Evolutionary conservation across 352 stramenopile species (phyloP).

Genomic region (Stramenopiles sp.): DNA sequence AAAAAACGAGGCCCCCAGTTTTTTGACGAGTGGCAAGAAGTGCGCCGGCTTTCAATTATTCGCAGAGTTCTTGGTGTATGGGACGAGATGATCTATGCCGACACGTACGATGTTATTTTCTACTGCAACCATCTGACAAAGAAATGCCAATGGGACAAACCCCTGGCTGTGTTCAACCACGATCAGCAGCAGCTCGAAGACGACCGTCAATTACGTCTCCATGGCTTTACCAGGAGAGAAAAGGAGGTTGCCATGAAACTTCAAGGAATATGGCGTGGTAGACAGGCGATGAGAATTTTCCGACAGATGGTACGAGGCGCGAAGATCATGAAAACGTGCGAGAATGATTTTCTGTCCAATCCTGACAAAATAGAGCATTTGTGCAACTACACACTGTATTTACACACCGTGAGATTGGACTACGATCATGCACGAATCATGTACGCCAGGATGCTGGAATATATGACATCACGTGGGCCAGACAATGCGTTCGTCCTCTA

Average conservation of each 20-base stretch:
- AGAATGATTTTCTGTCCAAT: constrained; percentile 45
- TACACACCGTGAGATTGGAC: constrained; percentile 47
- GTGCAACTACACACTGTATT: constrained; percentile 52
- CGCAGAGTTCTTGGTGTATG: constrained; percentile 30
- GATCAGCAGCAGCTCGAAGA: constrained; percentile 30
- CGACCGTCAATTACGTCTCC: constrained; percentile 32
- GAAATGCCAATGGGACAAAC: constrained; percentile 40
- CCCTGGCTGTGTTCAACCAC: constrained; percentile 14
- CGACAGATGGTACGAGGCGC: constrained; percentile 39
- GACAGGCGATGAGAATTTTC: constrained; percentile 35
- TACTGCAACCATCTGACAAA: constrained; percentile 47
- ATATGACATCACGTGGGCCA: constrained; percentile 46
- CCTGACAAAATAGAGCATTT: constrained; percentile 45
- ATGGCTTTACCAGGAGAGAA: constrained; percentile 43
- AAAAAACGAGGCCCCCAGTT: constrained; percentile 25
- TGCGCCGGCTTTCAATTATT: neutral
- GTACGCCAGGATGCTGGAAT: constrained; percentile 39
- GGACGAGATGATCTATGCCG: constrained; percentile 23
- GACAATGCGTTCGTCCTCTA: constrained; percentile 53
- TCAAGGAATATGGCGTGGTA: constrained; percentile 36
- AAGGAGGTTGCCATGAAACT: constrained; percentile 31
- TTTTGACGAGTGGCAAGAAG: constrained; percentile 25
- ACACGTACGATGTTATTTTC: constrained; percentile 29
- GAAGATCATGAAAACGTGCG: constrained; percentile 41
- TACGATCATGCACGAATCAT: constrained; percentile 47